Evolutionary conservation across 257 asterid species (phyloP).

Genomic region (Nyctanthes arbortristis): DNA sequence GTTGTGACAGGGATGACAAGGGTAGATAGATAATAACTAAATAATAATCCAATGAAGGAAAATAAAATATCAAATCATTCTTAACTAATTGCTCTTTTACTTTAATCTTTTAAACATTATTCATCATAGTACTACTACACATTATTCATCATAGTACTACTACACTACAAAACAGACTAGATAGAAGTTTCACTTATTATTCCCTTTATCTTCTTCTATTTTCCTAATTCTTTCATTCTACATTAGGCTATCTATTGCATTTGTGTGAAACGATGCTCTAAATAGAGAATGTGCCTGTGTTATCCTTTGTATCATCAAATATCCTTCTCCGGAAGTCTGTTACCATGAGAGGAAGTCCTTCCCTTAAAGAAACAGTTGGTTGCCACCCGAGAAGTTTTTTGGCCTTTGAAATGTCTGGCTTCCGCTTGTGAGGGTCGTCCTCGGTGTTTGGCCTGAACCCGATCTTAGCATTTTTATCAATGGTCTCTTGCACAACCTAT

Average conservation of each 20-base stretch:
- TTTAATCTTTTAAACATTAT: conserved; percentile 18
- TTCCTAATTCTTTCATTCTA: background rate
- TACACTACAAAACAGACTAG: background rate
- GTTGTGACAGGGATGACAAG: no score
- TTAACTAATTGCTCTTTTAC: background rate
- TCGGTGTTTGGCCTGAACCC: conserved; percentile 76
- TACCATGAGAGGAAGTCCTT: conserved; percentile 88
- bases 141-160: conserved; percentile 20
- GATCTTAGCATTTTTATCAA: conserved; percentile 73
- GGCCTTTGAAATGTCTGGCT: conserved; percentile 85
- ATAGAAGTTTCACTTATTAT: conserved; percentile 10
- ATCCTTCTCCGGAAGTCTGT: conserved; percentile 68
- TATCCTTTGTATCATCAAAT: conserved; percentile 48
- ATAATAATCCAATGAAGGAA: background rate
- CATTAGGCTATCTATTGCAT: background rate
- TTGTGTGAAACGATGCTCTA: conserved; percentile 12
- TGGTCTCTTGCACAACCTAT: conserved; percentile 83
- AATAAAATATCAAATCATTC: background rate
- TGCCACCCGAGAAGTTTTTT: conserved; percentile 75
- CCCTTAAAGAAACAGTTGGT: conserved; percentile 62
- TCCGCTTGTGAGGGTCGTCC: conserved; percentile 88
- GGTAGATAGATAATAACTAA: no score
- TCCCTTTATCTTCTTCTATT: background rate
- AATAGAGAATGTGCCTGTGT: conserved; percentile 13
- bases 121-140: conserved; percentile 2